A percentile compares a stretch with the other conserved stretches of the same genome.
Conservation (phyloP, 2,329 filamentous ascomycete genomes). For the Aspergillus sp. region DNA sequence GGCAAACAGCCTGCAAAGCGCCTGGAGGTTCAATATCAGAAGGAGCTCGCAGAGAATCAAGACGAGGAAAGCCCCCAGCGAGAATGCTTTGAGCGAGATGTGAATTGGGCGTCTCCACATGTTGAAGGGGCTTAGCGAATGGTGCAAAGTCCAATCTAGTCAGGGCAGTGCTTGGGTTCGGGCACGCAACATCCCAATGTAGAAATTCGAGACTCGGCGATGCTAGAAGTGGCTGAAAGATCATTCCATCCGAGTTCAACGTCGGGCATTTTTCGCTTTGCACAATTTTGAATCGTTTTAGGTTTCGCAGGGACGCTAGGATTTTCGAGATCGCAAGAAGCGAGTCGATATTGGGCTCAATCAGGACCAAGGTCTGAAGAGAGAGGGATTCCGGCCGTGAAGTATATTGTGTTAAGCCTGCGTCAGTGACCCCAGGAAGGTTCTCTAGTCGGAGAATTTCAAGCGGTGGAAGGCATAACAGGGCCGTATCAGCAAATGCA, state of each 20-base stretch:
- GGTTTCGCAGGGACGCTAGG: constrained; percentile 45
- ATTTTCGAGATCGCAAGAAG: constrained; percentile 54
- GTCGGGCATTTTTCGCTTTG: constrained; percentile 51
- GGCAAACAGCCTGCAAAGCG: constrained; percentile 45
- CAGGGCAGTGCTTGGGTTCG: constrained; percentile 37
- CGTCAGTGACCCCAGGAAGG: constrained; percentile 56
- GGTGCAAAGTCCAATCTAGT: constrained; percentile 39
- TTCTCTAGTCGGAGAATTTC: constrained; percentile 56
- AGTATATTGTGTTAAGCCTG: constrained; percentile 54
- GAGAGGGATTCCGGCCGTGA: constrained; percentile 46
- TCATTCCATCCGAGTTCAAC: constrained; percentile 41
- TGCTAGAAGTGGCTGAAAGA: constrained; percentile 50
- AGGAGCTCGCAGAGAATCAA: constrained; percentile 43
- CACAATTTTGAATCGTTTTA: constrained; percentile 53
- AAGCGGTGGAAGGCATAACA: constrained; percentile 54
- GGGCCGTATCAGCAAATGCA: constrained; percentile 56
- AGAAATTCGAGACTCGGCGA: constrained; percentile 52
- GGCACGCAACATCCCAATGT: constrained; percentile 56
- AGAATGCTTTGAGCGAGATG: constrained; percentile 47
- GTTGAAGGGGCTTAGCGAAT: constrained; percentile 34
- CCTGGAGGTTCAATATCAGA: constrained; percentile 46
- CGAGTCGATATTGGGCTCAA: constrained; percentile 55
- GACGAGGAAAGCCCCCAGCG: constrained; percentile 41
- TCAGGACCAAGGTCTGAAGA: constrained; percentile 50
- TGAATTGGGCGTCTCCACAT: constrained; percentile 39